Conservation (phyloP, 805 yeast species). For the Candida yuanshanica region DNA sequence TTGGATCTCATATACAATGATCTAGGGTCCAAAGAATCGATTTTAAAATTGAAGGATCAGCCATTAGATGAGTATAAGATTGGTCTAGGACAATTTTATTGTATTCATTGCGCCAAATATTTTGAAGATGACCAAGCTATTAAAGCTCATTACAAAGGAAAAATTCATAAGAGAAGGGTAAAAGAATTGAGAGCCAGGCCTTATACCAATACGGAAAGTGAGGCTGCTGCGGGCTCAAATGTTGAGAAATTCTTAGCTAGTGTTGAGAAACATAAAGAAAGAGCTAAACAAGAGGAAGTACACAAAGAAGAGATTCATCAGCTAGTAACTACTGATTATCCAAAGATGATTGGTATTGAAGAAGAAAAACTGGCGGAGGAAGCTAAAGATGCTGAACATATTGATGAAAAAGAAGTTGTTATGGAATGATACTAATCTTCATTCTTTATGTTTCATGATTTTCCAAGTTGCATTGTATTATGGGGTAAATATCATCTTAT, state of each 20-base stretch:
- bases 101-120: constrained; percentile 91
- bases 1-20: constrained; percentile 80
- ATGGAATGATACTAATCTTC: constrained; percentile 11
- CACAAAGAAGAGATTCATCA: constrained; percentile 35
- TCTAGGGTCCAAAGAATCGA: constrained; percentile 56
- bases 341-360: constrained; percentile 24
- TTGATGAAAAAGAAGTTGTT: constrained; percentile 16
- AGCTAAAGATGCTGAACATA: constrained; percentile 4
- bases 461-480: too few species aligned
- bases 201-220: constrained; percentile 81
- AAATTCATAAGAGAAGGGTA: constrained; percentile 82
- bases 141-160: constrained; percentile 65
- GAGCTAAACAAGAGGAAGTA: constrained; percentile 41
- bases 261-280: constrained; percentile 54
- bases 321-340: constrained; percentile 22
- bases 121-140: constrained; percentile 74
- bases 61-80: constrained; percentile 85
- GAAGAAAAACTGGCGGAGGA: constrained; percentile 5
- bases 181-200: constrained; percentile 73
- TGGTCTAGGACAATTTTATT: constrained; percentile 92
- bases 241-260: constrained; percentile 58
- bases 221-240: constrained; percentile 84
- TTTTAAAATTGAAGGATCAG: constrained; percentile 66
- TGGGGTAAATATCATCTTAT: too few species aligned
- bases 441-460: background rate